A percentile compares a stretch with the other conserved stretches of the same genome.
Evolutionary conservation across 352 stramenopile species (phyloP).

Genomic region (Phytophthora rubi): DNA sequence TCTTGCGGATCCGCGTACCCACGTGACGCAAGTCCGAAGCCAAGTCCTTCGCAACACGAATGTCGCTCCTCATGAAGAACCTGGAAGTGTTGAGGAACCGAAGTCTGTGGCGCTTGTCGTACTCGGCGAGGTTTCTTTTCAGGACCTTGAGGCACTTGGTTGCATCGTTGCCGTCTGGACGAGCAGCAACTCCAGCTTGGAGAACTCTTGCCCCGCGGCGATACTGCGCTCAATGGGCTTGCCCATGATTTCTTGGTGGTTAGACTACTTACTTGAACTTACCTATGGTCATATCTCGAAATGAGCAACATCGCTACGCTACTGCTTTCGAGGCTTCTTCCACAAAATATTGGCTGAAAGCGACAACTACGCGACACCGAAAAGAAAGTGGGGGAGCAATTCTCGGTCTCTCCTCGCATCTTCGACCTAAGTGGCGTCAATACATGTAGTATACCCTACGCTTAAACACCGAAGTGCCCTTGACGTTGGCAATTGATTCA

Average conservation of each 20-base stretch:
- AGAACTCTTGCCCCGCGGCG: slow-evolving; percentile 26
- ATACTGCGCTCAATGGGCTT: slow-evolving; percentile 14
- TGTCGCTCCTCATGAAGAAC: slow-evolving; percentile 37
- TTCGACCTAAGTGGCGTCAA: too few species aligned
- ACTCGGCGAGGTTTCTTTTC: slow-evolving; percentile 32
- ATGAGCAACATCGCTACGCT: slow-evolving; percentile 2
- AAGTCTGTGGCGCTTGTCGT: slow-evolving; percentile 31
- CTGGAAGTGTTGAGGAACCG: slow-evolving; percentile 33
- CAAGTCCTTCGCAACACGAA: slow-evolving; percentile 34
- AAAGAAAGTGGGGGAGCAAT: background rate
- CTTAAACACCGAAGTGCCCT: too few species aligned
- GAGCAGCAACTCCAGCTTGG: slow-evolving; percentile 26
- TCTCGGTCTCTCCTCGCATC: background rate
- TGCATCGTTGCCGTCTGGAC: slow-evolving; percentile 22
- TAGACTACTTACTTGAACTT: too few species aligned
- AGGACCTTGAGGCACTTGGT: slow-evolving; percentile 31
- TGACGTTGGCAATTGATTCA: too few species aligned
- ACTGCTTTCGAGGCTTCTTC: background rate
- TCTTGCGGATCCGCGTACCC: slow-evolving; percentile 33
- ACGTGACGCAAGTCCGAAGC: slow-evolving; percentile 28
- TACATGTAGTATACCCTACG: too few species aligned
- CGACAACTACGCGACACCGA: background rate
- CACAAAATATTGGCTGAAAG: slow-evolving; percentile 2
- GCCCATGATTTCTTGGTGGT: slow-evolving; percentile 10
- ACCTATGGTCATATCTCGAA: too few species aligned